Percentiles rank a stretch among this genome's conserved stretches.
These are phyloP conservation scores for Pyrenophora tritici-repentis DNA, from an alignment of 2,329 filamentous ascomycete genomes.

Conservation along the genomic window DNA sequence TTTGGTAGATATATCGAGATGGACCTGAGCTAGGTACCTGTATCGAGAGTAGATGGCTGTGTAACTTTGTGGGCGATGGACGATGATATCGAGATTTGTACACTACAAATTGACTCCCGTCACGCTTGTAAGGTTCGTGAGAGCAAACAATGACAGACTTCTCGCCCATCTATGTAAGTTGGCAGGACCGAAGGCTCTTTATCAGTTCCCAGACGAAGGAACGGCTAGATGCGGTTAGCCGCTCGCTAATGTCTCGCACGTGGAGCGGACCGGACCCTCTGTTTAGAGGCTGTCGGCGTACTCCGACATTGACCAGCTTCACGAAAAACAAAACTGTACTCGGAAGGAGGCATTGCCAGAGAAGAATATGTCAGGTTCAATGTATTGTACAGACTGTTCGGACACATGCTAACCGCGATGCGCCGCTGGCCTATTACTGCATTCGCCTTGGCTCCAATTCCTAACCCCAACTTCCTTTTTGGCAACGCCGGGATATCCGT, in stretches of 20 bases:
- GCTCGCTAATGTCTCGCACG: conserved; percentile 24
- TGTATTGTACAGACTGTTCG: too few species aligned
- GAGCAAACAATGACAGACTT: background rate
- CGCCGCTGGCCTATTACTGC: conserved; percentile 16
- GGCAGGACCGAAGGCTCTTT: conserved; percentile 14
- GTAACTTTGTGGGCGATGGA: too few species aligned
- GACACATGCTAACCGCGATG: conserved; percentile 6
- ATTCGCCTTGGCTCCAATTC: conserved; percentile 1
- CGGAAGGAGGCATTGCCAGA: background rate
- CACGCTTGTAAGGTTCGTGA: background rate
- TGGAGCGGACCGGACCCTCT: conserved; percentile 18
- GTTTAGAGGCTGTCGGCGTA: conserved; percentile 17
- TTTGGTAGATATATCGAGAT: too few species aligned
- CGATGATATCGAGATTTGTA: too few species aligned
- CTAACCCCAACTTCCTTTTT: conserved; percentile 12
- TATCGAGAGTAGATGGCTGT: too few species aligned
- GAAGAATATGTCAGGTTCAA: too few species aligned
- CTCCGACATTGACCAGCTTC: conserved; percentile 17
- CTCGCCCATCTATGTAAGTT: background rate
- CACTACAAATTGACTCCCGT: too few species aligned
- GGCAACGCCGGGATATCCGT: conserved; percentile 26
- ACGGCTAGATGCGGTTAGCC: conserved; percentile 17
- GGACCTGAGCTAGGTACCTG: too few species aligned
- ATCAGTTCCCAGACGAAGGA: conserved; percentile 17
- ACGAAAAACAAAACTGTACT: conserved; percentile 12